Evolutionary conservation across 148 eudicot species (phyloP), one percentile per base, ranked within the genome.

Genomic region (Rhododendron kiyosumense): DNA sequence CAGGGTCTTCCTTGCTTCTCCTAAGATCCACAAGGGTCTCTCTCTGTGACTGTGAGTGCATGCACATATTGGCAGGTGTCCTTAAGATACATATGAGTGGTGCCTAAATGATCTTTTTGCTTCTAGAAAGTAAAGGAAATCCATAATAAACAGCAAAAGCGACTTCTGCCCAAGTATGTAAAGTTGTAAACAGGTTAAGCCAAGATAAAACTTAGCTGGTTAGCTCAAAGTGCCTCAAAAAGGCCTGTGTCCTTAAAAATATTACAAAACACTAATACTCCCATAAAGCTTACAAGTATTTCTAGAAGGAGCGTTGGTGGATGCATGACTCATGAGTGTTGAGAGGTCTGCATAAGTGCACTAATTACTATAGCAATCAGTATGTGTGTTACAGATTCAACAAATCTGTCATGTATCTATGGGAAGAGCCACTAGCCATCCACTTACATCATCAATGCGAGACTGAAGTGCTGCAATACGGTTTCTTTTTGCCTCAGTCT

Each of bases 361-460:
- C 5, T 11, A 46, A 13, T 28, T 59, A 85, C 48, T 84, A 12
- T 74, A 67, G 17, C 77, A 28, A 15, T 73, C 14, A 65, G 71
- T 24, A 24, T 26, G 1, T 9, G 30, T 24, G n/a, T 24, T 65
- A 65, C 22, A 3, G 24, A 54, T 52, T 52, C 67, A 9, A 28
- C 36, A 69, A 30, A 69, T 26, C 24, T 32, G 34, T 7, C 46
- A 49, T 51, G 14, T 17, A 79, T 28, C 24, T 59, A 24, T 45
- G 63, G 49, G 57, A 81, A 80, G 36, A 52, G 43, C 65, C 38
- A 65, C 32, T 26, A 43, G 45, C 81, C 71, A 22, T 77, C 51
- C 24, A 90, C 93, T 89, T 91, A 96, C 99, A 76, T 93, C 93
- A 57, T 91, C 94, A 85, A 93, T 92, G 71, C 87, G 90, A 30